Base-by-base conservation (phyloP, 495 filamentous ascomycete species). In the Penicillium pulvis region DNA sequence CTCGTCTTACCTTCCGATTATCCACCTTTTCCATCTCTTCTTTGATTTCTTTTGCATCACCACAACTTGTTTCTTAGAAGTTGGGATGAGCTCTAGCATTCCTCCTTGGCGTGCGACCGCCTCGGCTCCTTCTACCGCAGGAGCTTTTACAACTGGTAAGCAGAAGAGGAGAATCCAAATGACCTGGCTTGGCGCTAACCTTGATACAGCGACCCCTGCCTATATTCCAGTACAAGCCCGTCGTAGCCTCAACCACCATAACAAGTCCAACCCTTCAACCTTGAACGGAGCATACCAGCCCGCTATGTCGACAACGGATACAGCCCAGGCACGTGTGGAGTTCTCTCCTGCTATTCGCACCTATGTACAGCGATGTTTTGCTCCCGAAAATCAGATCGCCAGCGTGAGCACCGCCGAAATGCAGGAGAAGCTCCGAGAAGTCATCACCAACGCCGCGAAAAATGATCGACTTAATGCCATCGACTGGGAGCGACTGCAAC, bases 361-460 rank as follows among this genome's bases (percentile, higher is more conserved):
- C 49, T 97, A 96, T 65, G 92, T 96, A 14, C 88, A 91, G 65
- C 85, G 92, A 51, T 87, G 89, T 19, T 96, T 97, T 71, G 87
- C 86, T 10, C 80, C 84, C 7, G 85, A 85, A 44, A 87, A 91
- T 63, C 74, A 83, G 19, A 79, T 91, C 53, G 59, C 82, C n/a
- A 83, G 83, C 50, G 85, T 97, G 24, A 69, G 71, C 49, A 79
- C 78, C 55, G 62, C 77, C 39, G 91, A 94, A 31, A 90, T 96
- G 81, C 88, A 97, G 67, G 76, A 78, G 54, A 95, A 92, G 64
- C 76, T 98, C 52, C 96, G 93, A 74, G 71, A 88, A 23, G 86
- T 91, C 64, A 98, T 99, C 64, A 88, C 88, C 50, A 77, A 84
- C 30, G 90, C 91, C 39, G 90, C 90, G 56, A 86, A 91, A 61